Evolutionary conservation across 768 basidiomycete genomes (phyloP), one percentile per base, ranked within the genome.

Genomic region (Hortiboletus campestris): DNA sequence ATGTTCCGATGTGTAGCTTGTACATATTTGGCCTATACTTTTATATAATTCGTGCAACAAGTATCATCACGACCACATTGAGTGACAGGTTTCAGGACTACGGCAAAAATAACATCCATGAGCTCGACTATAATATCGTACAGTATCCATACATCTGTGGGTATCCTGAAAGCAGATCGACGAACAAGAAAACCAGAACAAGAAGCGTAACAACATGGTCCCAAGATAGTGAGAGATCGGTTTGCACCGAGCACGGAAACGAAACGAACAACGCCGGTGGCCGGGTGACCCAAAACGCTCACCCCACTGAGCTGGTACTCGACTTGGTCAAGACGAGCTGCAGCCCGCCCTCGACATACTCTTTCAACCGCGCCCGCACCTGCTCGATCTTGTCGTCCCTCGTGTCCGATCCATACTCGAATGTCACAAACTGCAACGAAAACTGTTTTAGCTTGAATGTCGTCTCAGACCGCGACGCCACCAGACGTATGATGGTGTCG

Each of bases 351-450:
- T 72, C 60, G 56, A 72, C 66, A 11, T 51, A 59, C 29, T 31
- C 34, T 28, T 6, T 40, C 46, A 71, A 34, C 29, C 42, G 57
- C 22, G 51, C 44, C 28, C 45, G 47, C 19, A 66, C 36, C 31
- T 66, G 48, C 19, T 32, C 42, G 25, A 70, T 72, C 51, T 56
- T 72, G 35, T 58, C 59, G 42, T 71, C 71, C 51, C 71, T 45
- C 38, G 42, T 63, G 38, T 70, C 69, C 46, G 59, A 19, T 34
- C 71, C 69, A 43, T 72, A 69, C 55, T 69, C 64, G 31, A 69
- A 71, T 34, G 59, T 51, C 13, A 60, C 67, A 25, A 72, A 38
- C 46, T 72, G 69, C 39, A 70, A 19, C 36, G 55, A 50, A 40
- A 70, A 67, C 39, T 22, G 49, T 46, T 44, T 59, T 16, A 70